These are phyloP conservation scores for Trichoderma guizhouense DNA, from an alignment of 2,329 filamentous ascomycete species.

Conservation along the genomic window DNA sequence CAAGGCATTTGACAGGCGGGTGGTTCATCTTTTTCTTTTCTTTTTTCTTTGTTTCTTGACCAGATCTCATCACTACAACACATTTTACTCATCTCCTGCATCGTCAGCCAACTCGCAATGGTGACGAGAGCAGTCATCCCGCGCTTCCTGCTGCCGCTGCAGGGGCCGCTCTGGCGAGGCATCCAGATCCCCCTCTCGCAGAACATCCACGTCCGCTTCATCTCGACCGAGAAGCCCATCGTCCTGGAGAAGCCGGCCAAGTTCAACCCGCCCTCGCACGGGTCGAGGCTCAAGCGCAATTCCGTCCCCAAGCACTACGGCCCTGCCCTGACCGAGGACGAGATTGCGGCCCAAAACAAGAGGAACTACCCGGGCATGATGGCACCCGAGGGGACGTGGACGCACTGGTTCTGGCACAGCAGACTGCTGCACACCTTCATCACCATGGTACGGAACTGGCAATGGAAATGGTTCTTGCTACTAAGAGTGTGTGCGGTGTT, in stretches of 20 bases:
- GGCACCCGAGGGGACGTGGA: conserved; percentile 75
- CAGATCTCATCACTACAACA: not conserved
- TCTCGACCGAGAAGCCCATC: conserved; percentile 50
- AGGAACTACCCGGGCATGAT: conserved; percentile 87
- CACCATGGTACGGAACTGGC: conserved; percentile 61
- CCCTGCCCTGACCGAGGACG: conserved; percentile 62
- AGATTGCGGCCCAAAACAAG: conserved; percentile 61
- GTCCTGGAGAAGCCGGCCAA: conserved; percentile 82
- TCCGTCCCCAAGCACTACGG: conserved; percentile 67
- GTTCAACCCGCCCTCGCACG: conserved; percentile 91
- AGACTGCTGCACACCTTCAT: conserved; percentile 75
- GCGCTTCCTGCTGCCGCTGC: conserved; percentile 64
- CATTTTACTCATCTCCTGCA: not conserved
- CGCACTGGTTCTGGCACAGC: conserved; percentile 81
- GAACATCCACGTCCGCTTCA: conserved; percentile 36
- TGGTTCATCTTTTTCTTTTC: not conserved
- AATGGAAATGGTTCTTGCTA: not conserved
- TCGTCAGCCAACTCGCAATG: conserved; percentile 32
- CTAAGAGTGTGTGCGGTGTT: not conserved
- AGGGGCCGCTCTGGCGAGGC: conserved; percentile 54
- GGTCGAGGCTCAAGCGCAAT: conserved; percentile 60
- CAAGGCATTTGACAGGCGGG: not conserved
- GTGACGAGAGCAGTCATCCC: conserved; percentile 55
- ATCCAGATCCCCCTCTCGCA: conserved; percentile 35
- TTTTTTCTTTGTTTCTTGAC: not conserved